Base-by-base conservation (phyloP, 2,329 filamentous ascomycete genomes). In the Graphilbum sp. region DNA sequence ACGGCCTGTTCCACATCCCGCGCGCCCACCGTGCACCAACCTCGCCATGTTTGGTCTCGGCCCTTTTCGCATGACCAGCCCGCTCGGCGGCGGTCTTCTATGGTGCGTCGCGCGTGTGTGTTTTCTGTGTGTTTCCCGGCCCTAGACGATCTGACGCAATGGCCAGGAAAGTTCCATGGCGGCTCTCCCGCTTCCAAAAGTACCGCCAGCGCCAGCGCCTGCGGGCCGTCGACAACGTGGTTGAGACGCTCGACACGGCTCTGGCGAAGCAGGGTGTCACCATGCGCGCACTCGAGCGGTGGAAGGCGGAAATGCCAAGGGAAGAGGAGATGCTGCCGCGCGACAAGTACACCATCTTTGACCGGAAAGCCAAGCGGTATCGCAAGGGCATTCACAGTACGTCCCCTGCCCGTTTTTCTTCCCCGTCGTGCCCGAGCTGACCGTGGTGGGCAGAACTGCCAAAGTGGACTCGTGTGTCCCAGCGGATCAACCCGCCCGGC, bases 321-420 rank as follows among this genome's bases (percentile, higher is more conserved):
- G 90, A 98, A 68, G 71, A 75, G 52, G 86, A 96, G 67, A 98
- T 98, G 90, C 57, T 93, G 57, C 80, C 90, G 34, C 80, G 75
- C 60, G 90, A 98, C 64, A 98, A 98, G 64, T 98, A 98, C 64
- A 94, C 85, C 21, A 80, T 98, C 52, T 98, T 96, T 60, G 88
- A 94, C 60, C 78, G 87, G 50, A 95, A 96, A 61, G 86, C 82
- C 57, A 93, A 87, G 75, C 78, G 74, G 51, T 98, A 96, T 59
- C 71, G 90, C 56, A 98, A 98, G 74, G 84, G 86, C 40, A 87
- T 98, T 58, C 88, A 96, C 63, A 96, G 87, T 94, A 70, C 51
- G 85, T 75, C 40, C n/a, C 5, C 5, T 44, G 35, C 19, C 25
- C 38, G 32, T 37, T 45, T 17, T n/a, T 15, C 19, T 29, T 17